Base-by-base conservation (phyloP, 2,329 filamentous ascomycete species). In the Chaetomiaceae sp. region DNA sequence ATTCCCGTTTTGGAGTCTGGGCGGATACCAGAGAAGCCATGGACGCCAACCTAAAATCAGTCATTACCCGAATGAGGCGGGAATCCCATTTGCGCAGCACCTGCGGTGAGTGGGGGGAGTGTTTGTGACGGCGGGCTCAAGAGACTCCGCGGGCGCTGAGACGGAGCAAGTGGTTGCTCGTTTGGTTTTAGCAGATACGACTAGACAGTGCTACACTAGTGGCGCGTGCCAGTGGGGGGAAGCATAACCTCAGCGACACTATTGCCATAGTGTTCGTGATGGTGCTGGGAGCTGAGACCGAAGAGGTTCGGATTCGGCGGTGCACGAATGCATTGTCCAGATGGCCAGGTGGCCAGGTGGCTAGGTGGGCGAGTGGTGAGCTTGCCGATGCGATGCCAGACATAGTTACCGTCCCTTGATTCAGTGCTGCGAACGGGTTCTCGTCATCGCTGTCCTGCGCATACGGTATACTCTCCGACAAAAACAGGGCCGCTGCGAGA, bases 11-110 rank as follows among this genome's bases (percentile, higher is more conserved):
- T 42, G 33, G 45, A 16, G 4, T 41, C 50, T 43, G 30, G 33
- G 44, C 37, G 30, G 36, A 34, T 25, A 25, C 13, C 30, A 16
- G 11, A 34, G 32, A 18, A 21, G 16, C 21, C 25, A 25, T n/a
- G 18, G 44, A 40, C 33, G 33, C 32, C 44, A 45, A 40, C 20
- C 45, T 45, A 25, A n/a, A 41, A 42, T 29, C 48, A 55, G 49
- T 49, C 48, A 48, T 37, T 48, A 21, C 40, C 53, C 48, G 48
- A 48, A n/a, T 29, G 33, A 32, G 27, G 43, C 38, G 44, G 33
- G 8, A 37, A 38, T 38, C 38, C 43, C 38, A 48, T 48, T 23
- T 40, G 45, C 51, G 51, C 45, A 42, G 45, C 45, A 21, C 5
- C 18, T 32, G 18, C 14, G 11, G 21, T 38, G 40, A 38, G 45